Evolutionary conservation across 306 rosid genomes (phyloP), one percentile per base, ranked within the genome.

Genomic region (Vachellia collinsii): DNA sequence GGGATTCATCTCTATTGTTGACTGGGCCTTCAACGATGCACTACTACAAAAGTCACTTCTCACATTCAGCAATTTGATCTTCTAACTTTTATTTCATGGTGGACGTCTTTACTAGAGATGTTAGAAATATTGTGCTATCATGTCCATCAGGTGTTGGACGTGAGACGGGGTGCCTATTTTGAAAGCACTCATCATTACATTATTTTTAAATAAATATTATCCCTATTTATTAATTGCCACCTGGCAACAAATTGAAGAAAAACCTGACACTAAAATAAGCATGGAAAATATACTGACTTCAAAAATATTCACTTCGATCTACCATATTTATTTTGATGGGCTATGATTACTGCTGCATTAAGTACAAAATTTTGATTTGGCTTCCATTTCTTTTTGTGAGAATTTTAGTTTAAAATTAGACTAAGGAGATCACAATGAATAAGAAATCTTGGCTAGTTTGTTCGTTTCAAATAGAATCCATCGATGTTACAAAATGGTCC

Each of bases 221-320:
- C n/a, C n/a, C 97, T 94, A 91, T 22, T 11, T 80, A 54, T 72
- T 69, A 36, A 67, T 44, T 79, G 7, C 47, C 53, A 68, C 50
- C 51, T 62, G 78, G n/a, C 50, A 75, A 50, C 19, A 58, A 44
- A 78, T 74, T 43, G 25, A 11, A 69, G 61, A 20, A 48, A 61
- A 54, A 2, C 6, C 14, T 46, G 56, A 58, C 38, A 3, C 44
- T 29, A 22, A 6, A 44, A 82, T 17, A 73, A 83, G 37, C 82
- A 44, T 69, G 6, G 4, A 59, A 56, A 51, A 34, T 50, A 8
- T 50, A 29, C 56, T 70, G 48, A 68, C 71, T 8, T 67, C 70
- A 39, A 70, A 16, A 29, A 29, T 79, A 39, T 48, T 58, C 23
- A 43, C 22, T 37, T 17, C 14, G 22, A 34, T 59, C 65, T 7